These are phyloP conservation scores for Fonsecaea nubica DNA, from an alignment of 2,329 filamentous ascomycete species.

Conservation along the genomic window DNA sequence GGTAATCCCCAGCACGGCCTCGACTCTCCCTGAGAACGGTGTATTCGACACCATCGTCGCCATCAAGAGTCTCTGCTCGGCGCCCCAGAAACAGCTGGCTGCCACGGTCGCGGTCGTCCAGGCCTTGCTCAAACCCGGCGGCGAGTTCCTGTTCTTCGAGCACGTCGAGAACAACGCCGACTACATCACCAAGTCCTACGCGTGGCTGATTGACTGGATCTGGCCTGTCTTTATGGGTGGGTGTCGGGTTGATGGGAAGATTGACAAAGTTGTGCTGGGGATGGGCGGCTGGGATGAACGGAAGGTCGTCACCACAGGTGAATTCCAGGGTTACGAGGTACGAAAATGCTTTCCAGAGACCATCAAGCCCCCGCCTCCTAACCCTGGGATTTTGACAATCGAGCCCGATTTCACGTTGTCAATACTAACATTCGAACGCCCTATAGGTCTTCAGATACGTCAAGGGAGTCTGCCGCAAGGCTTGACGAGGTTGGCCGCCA, in stretches of 20 bases:
- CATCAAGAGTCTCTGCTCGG: conserved; percentile 53
- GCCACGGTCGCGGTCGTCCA: conserved; percentile 48
- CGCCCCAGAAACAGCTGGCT: conserved; percentile 30
- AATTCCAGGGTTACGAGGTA: conserved; percentile 34
- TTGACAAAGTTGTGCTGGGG: conserved; percentile 33
- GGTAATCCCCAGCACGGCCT: conserved; percentile 47
- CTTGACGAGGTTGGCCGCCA: conserved; percentile 10
- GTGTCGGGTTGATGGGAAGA: conserved; percentile 37
- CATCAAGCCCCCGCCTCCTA: not conserved
- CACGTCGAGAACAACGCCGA: conserved; percentile 43
- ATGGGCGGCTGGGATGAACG: conserved; percentile 34
- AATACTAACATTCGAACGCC: not conserved
- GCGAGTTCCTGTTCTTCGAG: conserved; percentile 57
- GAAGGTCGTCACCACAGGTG: conserved; percentile 25
- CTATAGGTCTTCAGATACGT: conserved; percentile 34
- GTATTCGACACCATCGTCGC: conserved; percentile 53
- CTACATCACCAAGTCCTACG: conserved; percentile 31
- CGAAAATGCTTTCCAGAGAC: conserved; percentile 1
- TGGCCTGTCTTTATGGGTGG: conserved; percentile 38
- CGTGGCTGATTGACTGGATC: conserved; percentile 35
- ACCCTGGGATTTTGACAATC: not conserved
- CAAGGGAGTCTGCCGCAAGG: conserved; percentile 32
- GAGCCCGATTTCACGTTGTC: not conserved
- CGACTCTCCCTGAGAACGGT: conserved; percentile 47
- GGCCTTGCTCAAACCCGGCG: conserved; percentile 54